A percentile compares a stretch with the other conserved stretches of the same genome.
phyloP scores from a whole-genome alignment of 2,329 filamentous ascomycete genomes.

The Coleophoma crateriformis region DNA sequence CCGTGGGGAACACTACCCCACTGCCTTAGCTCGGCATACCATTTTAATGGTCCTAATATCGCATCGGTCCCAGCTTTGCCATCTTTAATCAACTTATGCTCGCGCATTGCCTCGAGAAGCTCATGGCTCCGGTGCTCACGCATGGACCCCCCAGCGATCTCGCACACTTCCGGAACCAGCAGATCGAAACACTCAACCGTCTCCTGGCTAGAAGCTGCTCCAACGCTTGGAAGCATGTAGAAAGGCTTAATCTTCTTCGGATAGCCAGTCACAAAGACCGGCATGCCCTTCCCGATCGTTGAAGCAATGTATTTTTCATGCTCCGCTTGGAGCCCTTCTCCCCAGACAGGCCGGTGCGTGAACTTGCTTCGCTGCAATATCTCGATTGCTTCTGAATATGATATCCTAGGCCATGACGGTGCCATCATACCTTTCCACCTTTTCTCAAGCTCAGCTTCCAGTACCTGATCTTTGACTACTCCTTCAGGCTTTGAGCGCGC shows the following conservation, averaged over 20 bases:
- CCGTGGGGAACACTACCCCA: conserved; percentile 69
- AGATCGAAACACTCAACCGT: conserved; percentile 71
- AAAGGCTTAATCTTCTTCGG: conserved; percentile 88
- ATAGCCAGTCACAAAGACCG: conserved; percentile 91
- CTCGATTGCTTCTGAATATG: conserved; percentile 73
- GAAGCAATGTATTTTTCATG: conserved; percentile 86
- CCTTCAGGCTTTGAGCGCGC: conserved; percentile 28
- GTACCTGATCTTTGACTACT: conserved; percentile 15
- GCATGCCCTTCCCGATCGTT: conserved; percentile 48
- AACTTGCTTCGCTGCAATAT: conserved; percentile 63
- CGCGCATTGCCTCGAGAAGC: conserved; percentile 54
- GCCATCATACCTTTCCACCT: conserved; percentile 68
- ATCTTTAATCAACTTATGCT: conserved; percentile 42
- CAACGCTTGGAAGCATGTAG: conserved; percentile 64
- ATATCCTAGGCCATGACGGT: conserved; percentile 69
- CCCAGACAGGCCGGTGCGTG: conserved; percentile 63
- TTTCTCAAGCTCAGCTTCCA: conserved; percentile 47
- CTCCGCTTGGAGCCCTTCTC: conserved; percentile 75
- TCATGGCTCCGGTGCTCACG: conserved; percentile 59
- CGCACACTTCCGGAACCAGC: conserved; percentile 61
- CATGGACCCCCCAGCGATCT: conserved; percentile 65
- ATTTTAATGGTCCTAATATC: conserved; percentile 46
- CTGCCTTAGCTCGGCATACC: conserved; percentile 65
- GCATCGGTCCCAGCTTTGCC: conserved; percentile 30
- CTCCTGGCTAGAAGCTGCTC: conserved; percentile 7